Base-by-base conservation (phyloP, 495 filamentous ascomycete species). In the Neurospora sp. region DNA sequence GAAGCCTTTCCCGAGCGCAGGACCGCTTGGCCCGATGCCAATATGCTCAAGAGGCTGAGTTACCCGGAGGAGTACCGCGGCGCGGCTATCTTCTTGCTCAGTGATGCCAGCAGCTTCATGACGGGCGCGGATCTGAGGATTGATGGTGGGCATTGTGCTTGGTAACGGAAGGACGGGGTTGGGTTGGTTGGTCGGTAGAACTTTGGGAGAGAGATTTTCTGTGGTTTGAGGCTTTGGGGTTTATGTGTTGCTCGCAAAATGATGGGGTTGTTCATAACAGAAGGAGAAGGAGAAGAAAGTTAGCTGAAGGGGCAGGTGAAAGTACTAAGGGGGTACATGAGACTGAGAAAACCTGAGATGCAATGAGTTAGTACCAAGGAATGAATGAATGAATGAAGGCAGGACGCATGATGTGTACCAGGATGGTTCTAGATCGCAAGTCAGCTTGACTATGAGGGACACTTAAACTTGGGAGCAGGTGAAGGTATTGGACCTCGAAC, bases 71-170 rank as follows among this genome's bases (percentile, higher is more conserved):
- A 98, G 77, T 97, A 94, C 82, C 87, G 89, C 37, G 90, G 93
- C 69, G 92, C 90, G 60, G 91, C 90, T 0, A 89, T 94, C n/a
- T 97, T 97, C 84, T 83, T 97, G 78, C 85, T 97, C 69, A 93
- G 92, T 75, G 91, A 96, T 77, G 95, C 93, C 35, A 94, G 92
- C 83, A 90, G 88, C 77, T 96, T 93, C 83, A 96, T 97, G 92
- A 94, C 91, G 18, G 93, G 91, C 0, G 86, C 88, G 27, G 93
- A 96, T 80, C 77, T 96, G 80, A 86, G 92, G 70, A 93, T 95
- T 72, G 93, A 96, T 79, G 93, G 93, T 27, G 93, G 93, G 11
- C 93, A 95, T 81, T 85, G 88, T 72, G 91, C 92, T 14, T 95
- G 93, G 93, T 35, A 35, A 35, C 35, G 35, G 35, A 35, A 35